Evolutionary conservation across 768 basidiomycete species (phyloP), one percentile per base, ranked within the genome.

Genomic region (Pleurotus giganteus): DNA sequence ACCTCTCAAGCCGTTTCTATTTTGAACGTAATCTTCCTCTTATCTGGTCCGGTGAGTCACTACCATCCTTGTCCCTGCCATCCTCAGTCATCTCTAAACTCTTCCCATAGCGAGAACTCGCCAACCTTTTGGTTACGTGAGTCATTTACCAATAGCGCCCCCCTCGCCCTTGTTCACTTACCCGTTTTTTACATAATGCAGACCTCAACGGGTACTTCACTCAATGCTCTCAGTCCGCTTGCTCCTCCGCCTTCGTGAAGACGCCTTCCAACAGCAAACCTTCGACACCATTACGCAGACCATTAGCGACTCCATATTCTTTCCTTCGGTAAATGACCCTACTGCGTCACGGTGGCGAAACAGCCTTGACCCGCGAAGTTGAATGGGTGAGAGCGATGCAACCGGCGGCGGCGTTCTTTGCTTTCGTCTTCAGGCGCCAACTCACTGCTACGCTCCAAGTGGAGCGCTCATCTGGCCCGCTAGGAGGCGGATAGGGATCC

Each of bases 121-220:
- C 39, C 8, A 32, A 47, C n/a, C 17, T 47, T 3, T 17, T 32
- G n/a, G 23, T 29, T 6, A 32, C 46, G 26, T 32, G 27, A 28
- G n/a, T 32, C 17, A 41, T 41, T n/a, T 41, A 41, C 39, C 39
- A n/a, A 9, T 21, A 13, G 5, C 46, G 17, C 15, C 15, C 28
- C 17, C 17, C 28, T 28, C 1, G 6, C 31, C 13, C 15, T n/a
- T 47, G 9, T 0, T 9, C n/a, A 0, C 4, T 8, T 17, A 17
- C 13, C 15, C 15, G 13, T 29, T n/a, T 46, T 1, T 26, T 28
- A 41, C 39, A 2, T 17, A 7, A 9, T 31, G 17, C 24, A 54
- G 53, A 19, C 31, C 29, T 24, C 53, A 54, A 46, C 53, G 41
- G 2, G 41, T 45, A 9, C 31, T 54, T 11, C 53, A 54, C 32